Percentiles rank a stretch among this genome's conserved stretches.
Evolutionary conservation across 2,329 filamentous ascomycete genomes (phyloP).

Genomic region (Penicillium sp.): DNA sequence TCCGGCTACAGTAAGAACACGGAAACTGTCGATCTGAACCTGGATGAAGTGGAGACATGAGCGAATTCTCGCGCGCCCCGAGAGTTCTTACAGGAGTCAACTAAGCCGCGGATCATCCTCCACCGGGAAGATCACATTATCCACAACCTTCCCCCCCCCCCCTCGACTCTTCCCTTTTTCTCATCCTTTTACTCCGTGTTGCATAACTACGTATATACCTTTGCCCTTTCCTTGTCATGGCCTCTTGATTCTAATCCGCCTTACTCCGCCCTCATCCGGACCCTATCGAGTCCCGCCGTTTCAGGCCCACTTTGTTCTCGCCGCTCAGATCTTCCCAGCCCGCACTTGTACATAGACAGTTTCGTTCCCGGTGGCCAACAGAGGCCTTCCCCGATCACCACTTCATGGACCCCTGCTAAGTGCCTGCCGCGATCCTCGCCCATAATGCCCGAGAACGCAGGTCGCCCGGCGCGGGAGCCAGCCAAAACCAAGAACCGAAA

Average conservation of each 20-base stretch:
- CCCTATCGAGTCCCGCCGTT: background rate
- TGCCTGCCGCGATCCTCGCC: conserved; percentile 5
- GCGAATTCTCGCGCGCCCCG: background rate
- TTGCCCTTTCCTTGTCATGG: background rate
- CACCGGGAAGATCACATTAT: conserved; percentile 19
- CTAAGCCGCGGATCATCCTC: conserved; percentile 21
- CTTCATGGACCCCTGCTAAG: conserved; percentile 16
- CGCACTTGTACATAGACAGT: background rate
- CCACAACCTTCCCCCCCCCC: conserved; percentile 9
- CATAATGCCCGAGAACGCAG: conserved; percentile 17
- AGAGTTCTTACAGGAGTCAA: background rate
- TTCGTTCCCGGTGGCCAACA: background rate
- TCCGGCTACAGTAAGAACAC: background rate
- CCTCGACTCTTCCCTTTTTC: background rate
- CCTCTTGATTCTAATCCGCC: background rate
- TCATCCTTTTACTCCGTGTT: background rate
- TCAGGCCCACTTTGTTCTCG: background rate
- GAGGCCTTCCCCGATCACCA: background rate
- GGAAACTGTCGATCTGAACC: background rate
- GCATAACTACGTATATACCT: background rate
- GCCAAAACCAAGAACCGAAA: conserved; percentile 26
- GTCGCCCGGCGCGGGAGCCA: conserved; percentile 6
- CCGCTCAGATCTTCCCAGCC: conserved; percentile 2
- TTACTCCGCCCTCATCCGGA: background rate
- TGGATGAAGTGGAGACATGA: background rate